Conservation (phyloP, 1,139 yeast species). For the Waltiozyma sp. region DNA sequence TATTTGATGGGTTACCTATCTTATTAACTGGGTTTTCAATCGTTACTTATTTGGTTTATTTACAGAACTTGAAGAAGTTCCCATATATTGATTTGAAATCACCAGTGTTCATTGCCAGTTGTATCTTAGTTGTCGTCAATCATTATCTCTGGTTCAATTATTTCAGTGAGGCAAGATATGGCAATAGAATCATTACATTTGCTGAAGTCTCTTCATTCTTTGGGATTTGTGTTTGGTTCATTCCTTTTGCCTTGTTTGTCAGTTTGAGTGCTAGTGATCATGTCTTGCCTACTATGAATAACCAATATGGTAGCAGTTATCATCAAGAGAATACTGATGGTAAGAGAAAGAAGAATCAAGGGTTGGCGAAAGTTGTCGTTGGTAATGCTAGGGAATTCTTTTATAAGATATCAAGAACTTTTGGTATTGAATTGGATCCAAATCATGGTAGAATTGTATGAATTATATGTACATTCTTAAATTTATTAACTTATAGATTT, state of each 20-base stretch:
- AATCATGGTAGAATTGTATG: constrained; percentile 36
- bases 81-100: constrained; percentile 74
- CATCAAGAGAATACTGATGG: constrained; percentile 19
- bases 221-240: constrained; percentile 87
- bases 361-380: constrained; percentile 56
- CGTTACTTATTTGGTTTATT: constrained; percentile 58
- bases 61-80: constrained; percentile 66
- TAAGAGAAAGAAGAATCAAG: constrained; percentile 28
- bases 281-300: constrained; percentile 50
- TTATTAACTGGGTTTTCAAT: constrained; percentile 54
- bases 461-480: constrained; percentile 1
- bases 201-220: constrained; percentile 88
- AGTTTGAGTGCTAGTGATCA: constrained; percentile 90
- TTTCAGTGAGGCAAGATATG: constrained; percentile 60
- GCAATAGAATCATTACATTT: constrained; percentile 71
- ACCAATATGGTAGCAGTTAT: constrained; percentile 15
- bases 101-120: constrained; percentile 59
- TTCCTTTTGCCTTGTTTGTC: constrained; percentile 88
- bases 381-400: constrained; percentile 40
- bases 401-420: constrained; percentile 34
- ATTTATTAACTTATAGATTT: no score
- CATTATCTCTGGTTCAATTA: constrained; percentile 88
- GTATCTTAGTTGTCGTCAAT: constrained; percentile 63
- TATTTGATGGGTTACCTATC: constrained; percentile 75
- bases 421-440: constrained; percentile 59